Percentiles rank a stretch among this genome's conserved stretches.
Evolutionary conservation across 805 yeast species (phyloP).

Genomic region (Hanseniaspora lachancei): DNA sequence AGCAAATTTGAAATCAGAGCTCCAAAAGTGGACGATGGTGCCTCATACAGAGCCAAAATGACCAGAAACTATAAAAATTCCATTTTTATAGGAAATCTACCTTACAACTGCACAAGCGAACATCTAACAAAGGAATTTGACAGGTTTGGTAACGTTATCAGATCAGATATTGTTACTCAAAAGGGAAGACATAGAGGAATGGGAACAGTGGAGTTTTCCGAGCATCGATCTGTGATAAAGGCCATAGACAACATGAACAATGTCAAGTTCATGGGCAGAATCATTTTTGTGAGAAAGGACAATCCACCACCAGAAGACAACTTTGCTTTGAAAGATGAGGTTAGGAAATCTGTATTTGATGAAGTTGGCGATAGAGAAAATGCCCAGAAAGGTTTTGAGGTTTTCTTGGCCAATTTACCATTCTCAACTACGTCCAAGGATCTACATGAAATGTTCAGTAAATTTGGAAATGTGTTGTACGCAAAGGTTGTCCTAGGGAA

Average conservation of each 20-base stretch:
- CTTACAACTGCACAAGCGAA: conserved; percentile 47
- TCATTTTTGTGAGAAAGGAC: conserved; percentile 79
- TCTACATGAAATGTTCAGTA: conserved; percentile 69
- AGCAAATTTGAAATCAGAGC: conserved; percentile 14
- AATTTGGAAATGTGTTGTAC: conserved; percentile 62
- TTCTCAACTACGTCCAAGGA: conserved; percentile 73
- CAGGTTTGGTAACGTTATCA: conserved; percentile 50
- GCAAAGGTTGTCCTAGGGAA: conserved; percentile 63
- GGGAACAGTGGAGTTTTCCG: conserved; percentile 79
- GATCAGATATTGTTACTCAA: conserved; percentile 71
- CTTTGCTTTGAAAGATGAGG: conserved; percentile 13
- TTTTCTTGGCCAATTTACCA: conserved; percentile 74
- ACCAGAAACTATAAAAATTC: conserved; percentile 55
- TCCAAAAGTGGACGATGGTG: conserved; percentile 14
- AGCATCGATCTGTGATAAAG: conserved; percentile 47
- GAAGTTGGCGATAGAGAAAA: conserved; percentile 3
- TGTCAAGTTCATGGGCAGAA: conserved; percentile 54
- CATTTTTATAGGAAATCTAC: conserved; percentile 60
- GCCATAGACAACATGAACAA: conserved; percentile 65
- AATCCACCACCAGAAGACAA: conserved; percentile 57
- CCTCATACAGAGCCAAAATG: conserved; percentile 28
- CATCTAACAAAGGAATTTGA: conserved; percentile 49
- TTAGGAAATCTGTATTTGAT: conserved; percentile 12
- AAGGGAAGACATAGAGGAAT: conserved; percentile 76
- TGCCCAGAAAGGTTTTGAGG: conserved; percentile 31